Base-by-base conservation (phyloP, 2,329 filamentous ascomycete genomes). In the Fusarium lateritium region DNA sequence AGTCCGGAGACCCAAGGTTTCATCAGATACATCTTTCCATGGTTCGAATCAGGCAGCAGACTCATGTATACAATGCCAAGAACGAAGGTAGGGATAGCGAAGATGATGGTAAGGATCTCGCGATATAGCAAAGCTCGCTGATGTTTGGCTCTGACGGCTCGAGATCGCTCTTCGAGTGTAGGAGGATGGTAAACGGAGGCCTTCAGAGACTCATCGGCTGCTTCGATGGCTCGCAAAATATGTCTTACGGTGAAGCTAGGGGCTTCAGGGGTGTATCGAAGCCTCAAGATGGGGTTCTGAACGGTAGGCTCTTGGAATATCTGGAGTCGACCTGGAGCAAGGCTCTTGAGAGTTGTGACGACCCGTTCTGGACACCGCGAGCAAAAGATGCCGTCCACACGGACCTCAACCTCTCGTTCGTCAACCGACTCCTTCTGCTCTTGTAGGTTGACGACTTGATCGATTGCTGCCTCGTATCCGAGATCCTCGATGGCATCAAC, bases 31-130 rank as follows among this genome's bases (percentile, higher is more conserved):
- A 83, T 82, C 58, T 89, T 89, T 14, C 84, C 84, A 0, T 79
- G 69, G 70, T 94, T 86, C 3, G 83, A 79, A 17, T 75, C 78
- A 0, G 90, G 83, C 1, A 97, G 85, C 2, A 98, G 84, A 64
- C 88, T 93, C 94, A 97, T 98, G 81, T 93, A 97, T 2, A 97
- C 89, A 54, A 98, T 93, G 5, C 95, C 94, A 39, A 98, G 89
- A 51, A 97, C 77, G 72, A 98, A 94, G 0, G 93, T 93, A 3
- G 95, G 94, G 44, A 98, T 90, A 21, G 92, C 90, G 7, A 92
- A 82, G 26, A 91, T 73, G 28, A 91, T 78, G 2, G 93, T 91
- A 56, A 97, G 83, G 2, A 92, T 75, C 17, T 94, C 85, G n/a
- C 94, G 90, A 62, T 87, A 82, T 1, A 94, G 79, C 15, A 97